Base-by-base conservation (phyloP, 139 green algal genomes). In the Astrephomene gubernaculifera region DNA sequence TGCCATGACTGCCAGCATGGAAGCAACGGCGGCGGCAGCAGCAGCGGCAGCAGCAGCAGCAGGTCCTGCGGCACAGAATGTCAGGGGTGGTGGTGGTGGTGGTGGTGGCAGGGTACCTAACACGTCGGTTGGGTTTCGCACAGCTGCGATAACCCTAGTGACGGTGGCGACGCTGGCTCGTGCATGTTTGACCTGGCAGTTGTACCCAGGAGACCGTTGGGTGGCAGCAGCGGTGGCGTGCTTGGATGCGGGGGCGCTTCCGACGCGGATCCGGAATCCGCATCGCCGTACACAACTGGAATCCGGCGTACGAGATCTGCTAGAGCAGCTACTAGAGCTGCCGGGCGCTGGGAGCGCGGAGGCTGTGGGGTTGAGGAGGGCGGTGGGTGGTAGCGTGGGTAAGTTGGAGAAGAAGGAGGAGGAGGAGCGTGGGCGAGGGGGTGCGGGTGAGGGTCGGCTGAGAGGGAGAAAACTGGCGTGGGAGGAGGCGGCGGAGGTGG, bases 161-260 rank as follows among this genome's bases (percentile, higher is more conserved):
- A 82, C 75, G 53, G 38, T 82, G 38, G 43, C 63, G 38, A 71
- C 75, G 21, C 57, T 82, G 19, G 38, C 57, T 0, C 38, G 57
- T 29, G 75, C 75, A 12, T 82, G 75, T 29, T 29, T 60, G 27
- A 39, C 60, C 17, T 82, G 75, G 75, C 54, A 39, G 0, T 14
- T 82, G 12, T 31, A 71, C 35, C 75, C 75, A 3, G 75, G 75
- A 0, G 57, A 57, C 7, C 38, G 57, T 1, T 82, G 75, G 75
- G 21, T 82, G 7, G 5, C 57, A 27, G 75, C 75, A 1, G 75
- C 75, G 24, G 19, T 27, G 0, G 54, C 35, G 14, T 71, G 57
- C 53, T n/a, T 82, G 57, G 57, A 71, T 0, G 54, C 57, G 8
- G 75, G 75, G 0, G 75, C n/a, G 36, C 60, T 82, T 10, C 49